Evolutionary conservation across 2,329 filamentous ascomycete species (phyloP).

Genomic region (Aspergillus aculeatus): DNA sequence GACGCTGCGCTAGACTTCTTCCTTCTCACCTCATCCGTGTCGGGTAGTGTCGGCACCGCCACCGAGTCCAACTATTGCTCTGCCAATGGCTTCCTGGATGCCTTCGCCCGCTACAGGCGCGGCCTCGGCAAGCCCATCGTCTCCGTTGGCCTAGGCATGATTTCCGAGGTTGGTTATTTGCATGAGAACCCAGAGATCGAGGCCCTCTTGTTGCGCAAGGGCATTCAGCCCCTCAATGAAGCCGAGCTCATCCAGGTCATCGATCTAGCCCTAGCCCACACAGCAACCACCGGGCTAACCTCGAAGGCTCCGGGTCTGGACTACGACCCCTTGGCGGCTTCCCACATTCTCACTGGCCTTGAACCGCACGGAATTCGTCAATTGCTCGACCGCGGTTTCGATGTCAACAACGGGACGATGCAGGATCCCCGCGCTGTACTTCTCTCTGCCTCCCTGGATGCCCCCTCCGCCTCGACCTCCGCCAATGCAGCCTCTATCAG

Average conservation of each 20-base stretch:
- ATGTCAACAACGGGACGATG: too few species aligned
- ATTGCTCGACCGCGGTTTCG: too few species aligned
- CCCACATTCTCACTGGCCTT: too few species aligned
- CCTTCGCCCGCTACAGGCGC: slow-evolving; percentile 5
- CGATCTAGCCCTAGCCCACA: too few species aligned
- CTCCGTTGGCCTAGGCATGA: not conserved
- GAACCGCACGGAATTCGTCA: too few species aligned
- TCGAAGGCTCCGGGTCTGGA: too few species aligned
- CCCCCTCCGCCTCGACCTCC: too few species aligned
- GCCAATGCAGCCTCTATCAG: too few species aligned
- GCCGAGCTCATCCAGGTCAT: slow-evolving; percentile 3
- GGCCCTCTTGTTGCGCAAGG: slow-evolving; percentile 3
- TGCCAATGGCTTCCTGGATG: not conserved
- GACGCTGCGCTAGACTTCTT: not conserved
- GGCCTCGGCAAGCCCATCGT: not conserved
- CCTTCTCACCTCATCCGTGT: slow-evolving; percentile 1
- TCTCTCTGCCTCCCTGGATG: too few species aligned
- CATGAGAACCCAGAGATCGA: slow-evolving; percentile 9
- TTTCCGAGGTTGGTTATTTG: not conserved
- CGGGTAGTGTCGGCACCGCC: not conserved
- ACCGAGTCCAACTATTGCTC: slow-evolving; percentile 6
- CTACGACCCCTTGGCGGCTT: too few species aligned
- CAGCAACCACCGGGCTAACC: too few species aligned
- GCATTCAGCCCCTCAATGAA: slow-evolving; percentile 1
- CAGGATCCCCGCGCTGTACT: too few species aligned